Base-by-base conservation (phyloP, 176 grass and related monocot genomes). In the Cymbopogon citratus region DNA sequence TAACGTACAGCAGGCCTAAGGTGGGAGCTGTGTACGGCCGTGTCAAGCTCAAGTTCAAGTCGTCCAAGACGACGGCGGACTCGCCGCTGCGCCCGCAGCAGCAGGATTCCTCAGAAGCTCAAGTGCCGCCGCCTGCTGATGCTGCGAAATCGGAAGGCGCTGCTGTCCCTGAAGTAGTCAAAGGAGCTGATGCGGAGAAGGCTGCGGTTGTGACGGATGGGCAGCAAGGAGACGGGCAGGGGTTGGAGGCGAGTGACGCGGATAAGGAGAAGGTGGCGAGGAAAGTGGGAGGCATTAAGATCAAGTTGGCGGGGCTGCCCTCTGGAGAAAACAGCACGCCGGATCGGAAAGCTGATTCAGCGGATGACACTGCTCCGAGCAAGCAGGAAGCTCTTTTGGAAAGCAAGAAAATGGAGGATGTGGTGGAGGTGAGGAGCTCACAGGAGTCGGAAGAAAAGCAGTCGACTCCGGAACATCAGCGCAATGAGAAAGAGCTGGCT, bases 41-140 rank as follows among this genome's bases (percentile, higher is more conserved):
- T 3, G 84, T 94, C 24, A 94, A 82, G 71, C 41, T 94, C n/a
- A 94, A 94, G 76, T 86, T 94, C 1, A 94, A 87, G 34, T 91
- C 82, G 3, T 77, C 87, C 25, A 91, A 88, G 71, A 18, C 75
- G 71, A 18, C 75, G 14, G 66, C 23, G 1, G 89, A 91, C 40
- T 29, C 46, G 9, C 46, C 69, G 3, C 76, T 21, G 0, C 76
- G 54, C 21, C 54, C 27, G 3, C 82, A 40, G 26, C 82, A 68
- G 57, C 75, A 61, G 74, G 73, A 64, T 65, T 77, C 81, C 46
- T 87, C 75, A 0, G 87, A 83, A 25, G 57, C 59, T 4, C 79
- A 94, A 29, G 34, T 40, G 38, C 38, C 38, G 26, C 65, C 74
- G 8, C n/a, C 64, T 5, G 48, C 66, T 43, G 71, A 62, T 54